Evolutionary conservation across 179 eudicot species (phyloP).

Genomic region (Spinacia oleracea): DNA sequence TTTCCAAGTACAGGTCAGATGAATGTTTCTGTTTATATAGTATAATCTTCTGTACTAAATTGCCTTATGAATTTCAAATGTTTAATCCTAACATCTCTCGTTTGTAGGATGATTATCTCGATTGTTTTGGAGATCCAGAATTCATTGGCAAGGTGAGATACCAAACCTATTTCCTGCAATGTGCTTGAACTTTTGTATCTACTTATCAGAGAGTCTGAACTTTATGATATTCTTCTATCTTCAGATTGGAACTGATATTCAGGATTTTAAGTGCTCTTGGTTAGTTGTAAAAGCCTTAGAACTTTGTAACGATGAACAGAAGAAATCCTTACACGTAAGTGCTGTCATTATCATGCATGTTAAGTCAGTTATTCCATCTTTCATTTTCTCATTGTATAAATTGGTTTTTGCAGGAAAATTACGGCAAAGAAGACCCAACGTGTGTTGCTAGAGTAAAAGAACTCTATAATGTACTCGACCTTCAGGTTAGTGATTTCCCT

Average conservation of each 20-base stretch:
- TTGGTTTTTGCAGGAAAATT: conserved; percentile 58
- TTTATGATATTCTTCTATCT: conserved; percentile 4
- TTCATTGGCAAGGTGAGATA: conserved; percentile 76
- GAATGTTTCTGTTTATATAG: background rate
- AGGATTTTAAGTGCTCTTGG: conserved; percentile 95
- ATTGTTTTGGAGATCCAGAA: conserved; percentile 75
- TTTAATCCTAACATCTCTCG: background rate
- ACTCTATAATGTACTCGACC: conserved; percentile 52
- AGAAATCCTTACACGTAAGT: conserved; percentile 57
- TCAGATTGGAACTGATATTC: conserved; percentile 90
- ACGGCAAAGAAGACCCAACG: conserved; percentile 65
- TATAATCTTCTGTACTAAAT: background rate
- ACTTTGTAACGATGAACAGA: conserved; percentile 72
- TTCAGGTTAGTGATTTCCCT: conserved; percentile 45
- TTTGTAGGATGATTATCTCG: conserved; percentile 79
- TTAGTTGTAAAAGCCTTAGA: conserved; percentile 81
- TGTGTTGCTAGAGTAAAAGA: conserved; percentile 64
- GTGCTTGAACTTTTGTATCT: background rate
- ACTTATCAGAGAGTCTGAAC: background rate
- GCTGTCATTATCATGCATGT: background rate
- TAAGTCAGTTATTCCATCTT: conserved; percentile 1
- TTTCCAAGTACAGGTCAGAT: conserved; percentile 78
- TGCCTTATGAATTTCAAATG: background rate
- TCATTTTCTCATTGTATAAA: background rate
- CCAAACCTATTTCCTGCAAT: background rate